Percentiles rank a stretch among this genome's conserved stretches.
phyloP scores from a whole-genome alignment of 257 asterid species.

The Nicotiana attenuata region DNA sequence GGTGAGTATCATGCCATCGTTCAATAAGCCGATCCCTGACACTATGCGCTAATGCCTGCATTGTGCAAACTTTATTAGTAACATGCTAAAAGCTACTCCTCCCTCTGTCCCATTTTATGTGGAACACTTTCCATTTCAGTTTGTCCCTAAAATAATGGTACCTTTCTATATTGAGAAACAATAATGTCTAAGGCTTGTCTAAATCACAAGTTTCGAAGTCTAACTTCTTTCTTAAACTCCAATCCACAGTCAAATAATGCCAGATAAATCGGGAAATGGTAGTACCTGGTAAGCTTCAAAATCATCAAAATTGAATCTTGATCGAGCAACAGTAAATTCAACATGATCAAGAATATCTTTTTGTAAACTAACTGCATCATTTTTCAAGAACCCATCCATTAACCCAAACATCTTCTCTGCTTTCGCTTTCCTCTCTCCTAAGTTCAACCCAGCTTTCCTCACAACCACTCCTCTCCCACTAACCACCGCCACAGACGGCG shows the following conservation, averaged over 20 bases:
- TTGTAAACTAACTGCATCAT: constrained; percentile 38
- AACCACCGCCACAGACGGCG: constrained; percentile 10
- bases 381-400: constrained; percentile 42
- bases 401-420: constrained; percentile 39
- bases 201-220: too few species aligned
- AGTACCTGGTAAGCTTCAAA: constrained; percentile 51
- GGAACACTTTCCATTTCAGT: too few species aligned
- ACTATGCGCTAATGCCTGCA: constrained; percentile 48
- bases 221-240: too few species aligned
- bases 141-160: too few species aligned
- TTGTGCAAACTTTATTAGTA: background rate
- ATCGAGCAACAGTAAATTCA: constrained; percentile 47
- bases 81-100: background rate
- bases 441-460: constrained; percentile 34
- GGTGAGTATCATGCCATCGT: constrained; percentile 55
- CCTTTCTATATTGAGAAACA: too few species aligned
- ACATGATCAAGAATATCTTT: constrained; percentile 49
- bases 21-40: constrained; percentile 50
- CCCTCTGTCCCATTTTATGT: too few species aligned
- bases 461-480: constrained; percentile 45
- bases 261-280: too few species aligned
- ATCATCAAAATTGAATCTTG: constrained; percentile 50
- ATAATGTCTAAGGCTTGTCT: too few species aligned
- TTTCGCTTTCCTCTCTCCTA: constrained; percentile 29
- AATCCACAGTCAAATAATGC: too few species aligned